A percentile compares a stretch with the other conserved stretches of the same genome.
Conservation (phyloP, 2,329 filamentous ascomycete genomes). For the Fusarium beomiforme region DNA sequence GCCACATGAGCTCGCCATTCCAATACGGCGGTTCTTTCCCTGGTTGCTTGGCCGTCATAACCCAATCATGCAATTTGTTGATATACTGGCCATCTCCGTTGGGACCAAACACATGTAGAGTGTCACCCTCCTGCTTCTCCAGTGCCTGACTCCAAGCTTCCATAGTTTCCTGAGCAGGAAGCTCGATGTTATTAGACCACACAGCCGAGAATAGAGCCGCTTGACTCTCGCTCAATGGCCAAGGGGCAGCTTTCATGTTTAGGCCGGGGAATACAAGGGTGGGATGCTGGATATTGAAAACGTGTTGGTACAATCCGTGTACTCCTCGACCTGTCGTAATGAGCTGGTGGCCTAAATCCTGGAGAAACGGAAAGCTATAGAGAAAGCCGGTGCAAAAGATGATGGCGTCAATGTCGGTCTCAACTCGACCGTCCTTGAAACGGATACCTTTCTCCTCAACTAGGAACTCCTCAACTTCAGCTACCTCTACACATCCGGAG, state of each 20-base stretch:
- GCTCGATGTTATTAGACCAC: conserved; percentile 74
- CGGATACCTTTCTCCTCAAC: conserved; percentile 66
- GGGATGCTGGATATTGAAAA: conserved; percentile 80
- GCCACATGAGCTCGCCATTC: conserved; percentile 77
- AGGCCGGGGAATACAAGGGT: conserved; percentile 82
- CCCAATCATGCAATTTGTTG: conserved; percentile 74
- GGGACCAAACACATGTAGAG: conserved; percentile 45
- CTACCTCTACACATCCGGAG: conserved; percentile 60
- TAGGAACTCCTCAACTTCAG: conserved; percentile 67
- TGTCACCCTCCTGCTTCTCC: conserved; percentile 61
- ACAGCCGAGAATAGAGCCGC: conserved; percentile 79
- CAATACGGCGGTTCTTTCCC: conserved; percentile 78
- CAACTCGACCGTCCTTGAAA: conserved; percentile 73
- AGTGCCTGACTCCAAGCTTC: conserved; percentile 71
- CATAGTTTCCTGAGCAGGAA: conserved; percentile 75
- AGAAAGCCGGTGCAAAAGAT: conserved; percentile 93
- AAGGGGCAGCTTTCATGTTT: conserved; percentile 87
- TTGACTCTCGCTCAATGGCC: conserved; percentile 82
- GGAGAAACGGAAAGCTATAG: conserved; percentile 81
- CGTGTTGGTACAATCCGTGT: conserved; percentile 78
- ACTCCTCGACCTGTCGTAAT: conserved; percentile 77
- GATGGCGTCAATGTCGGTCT: conserved; percentile 76
- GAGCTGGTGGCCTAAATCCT: conserved; percentile 58
- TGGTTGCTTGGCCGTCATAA: conserved; percentile 56
- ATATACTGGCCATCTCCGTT: conserved; percentile 72